Percentiles rank a stretch among this genome's conserved stretches.
phyloP scores from a whole-genome alignment of 2,329 filamentous ascomycete genomes.

The Didymella sp. region DNA sequence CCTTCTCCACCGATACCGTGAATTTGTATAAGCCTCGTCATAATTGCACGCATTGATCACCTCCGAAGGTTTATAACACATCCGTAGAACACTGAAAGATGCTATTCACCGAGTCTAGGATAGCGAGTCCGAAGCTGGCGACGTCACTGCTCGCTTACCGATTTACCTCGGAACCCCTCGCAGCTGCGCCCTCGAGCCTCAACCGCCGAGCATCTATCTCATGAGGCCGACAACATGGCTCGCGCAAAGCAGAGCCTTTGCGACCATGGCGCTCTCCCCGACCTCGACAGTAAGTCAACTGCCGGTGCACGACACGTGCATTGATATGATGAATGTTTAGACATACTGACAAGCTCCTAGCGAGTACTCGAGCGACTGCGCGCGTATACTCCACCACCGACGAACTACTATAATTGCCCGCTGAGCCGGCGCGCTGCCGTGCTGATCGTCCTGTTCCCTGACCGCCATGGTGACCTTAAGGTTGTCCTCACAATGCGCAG shows the following conservation, averaged over 20 bases:
- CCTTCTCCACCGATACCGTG: background rate
- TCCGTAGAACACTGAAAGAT: background rate
- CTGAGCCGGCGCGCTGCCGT: constrained; percentile 79
- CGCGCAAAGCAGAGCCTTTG: constrained; percentile 35
- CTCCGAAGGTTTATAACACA: background rate
- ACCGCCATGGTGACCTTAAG: constrained; percentile 77
- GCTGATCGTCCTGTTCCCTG: constrained; percentile 85
- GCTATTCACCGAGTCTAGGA: background rate
- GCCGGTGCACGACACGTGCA: background rate
- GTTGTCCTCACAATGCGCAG: constrained; percentile 69
- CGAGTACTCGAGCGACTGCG: constrained; percentile 64
- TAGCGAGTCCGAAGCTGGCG: background rate
- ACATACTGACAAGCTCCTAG: constrained; percentile 31
- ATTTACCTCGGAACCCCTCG: constrained; percentile 24
- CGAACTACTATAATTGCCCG: constrained; percentile 64
- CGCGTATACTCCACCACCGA: constrained; percentile 63
- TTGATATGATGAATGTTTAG: background rate
- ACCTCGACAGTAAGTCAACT: constrained; percentile 36
- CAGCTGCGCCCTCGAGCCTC: constrained; percentile 10
- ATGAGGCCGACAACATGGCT: constrained; percentile 42
- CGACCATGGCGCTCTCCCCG: constrained; percentile 43
- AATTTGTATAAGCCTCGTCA: background rate
- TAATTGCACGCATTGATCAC: background rate
- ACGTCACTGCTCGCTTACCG: constrained; percentile 22
- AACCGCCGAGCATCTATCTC: constrained; percentile 12